Evolutionary conservation across 257 asterid genomes (phyloP), one percentile per base, ranked within the genome.

Genomic region (Solanum peruvianum): DNA sequence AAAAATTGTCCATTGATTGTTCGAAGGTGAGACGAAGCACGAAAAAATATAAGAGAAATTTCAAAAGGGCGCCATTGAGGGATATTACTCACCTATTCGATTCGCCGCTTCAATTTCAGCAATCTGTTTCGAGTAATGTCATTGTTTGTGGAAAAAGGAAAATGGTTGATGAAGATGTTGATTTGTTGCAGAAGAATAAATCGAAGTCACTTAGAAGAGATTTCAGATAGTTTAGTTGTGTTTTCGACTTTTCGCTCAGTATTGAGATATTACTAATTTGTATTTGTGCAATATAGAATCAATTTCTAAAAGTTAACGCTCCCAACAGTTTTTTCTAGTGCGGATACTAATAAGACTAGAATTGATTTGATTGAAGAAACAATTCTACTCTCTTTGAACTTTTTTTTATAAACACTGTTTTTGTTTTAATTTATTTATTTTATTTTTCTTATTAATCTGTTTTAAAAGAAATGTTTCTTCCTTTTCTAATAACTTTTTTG

Each of bases 131-230:
- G 78, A 56, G 86, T 41, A 27, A 56, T 10, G 82, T 10, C 49
- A 85, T 42, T 64, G 64, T 42, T 67, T 64, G 25, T 70, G 87
- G 91, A 67, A 91, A 91, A 42, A 76, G 93, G 18, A 92, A 89
- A 85, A 18, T 60, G 15, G 90, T 41, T 23, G 90, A 70, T 45
- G 89, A 67, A 16, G 14, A 12, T n/a, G 56, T 47, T 85, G 87
- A 85, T 49, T 58, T 64, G 2, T 82, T 75, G 89, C 82, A 83
- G 64, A 87, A 81, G 64, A 21, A 49, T 52, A 62, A 88, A 45
- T 87, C 89, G 77, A 92, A 87, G 92, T 86, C 87, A 33, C 81
- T 93, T 60, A 92, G 92, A 72, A 90, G 83, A 86, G 88, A 86
- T 20, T 92, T 86, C 27, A 87, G 96, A 90, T 92, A 91, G 90